Evolutionary conservation across 306 rosid species (phyloP).

Genomic region (Cyclanthera cordifolia): DNA sequence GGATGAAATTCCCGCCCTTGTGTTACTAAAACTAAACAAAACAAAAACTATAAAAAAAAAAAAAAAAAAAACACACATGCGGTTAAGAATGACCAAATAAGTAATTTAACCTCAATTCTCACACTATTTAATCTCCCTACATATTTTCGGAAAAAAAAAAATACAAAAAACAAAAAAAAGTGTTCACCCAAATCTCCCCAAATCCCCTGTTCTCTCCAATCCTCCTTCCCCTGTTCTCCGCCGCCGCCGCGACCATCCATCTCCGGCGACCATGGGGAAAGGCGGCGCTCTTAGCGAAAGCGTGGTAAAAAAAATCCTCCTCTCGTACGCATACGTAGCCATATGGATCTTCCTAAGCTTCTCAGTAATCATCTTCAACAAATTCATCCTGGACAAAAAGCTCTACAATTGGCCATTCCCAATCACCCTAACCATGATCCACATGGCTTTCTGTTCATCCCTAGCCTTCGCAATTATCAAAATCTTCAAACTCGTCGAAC

Average conservation of each 20-base stretch:
- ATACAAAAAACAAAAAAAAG: background rate
- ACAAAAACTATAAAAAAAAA: too few species aligned
- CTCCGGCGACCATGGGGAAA: slow-evolving; percentile 37
- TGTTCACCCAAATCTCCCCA: background rate
- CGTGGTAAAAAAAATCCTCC: slow-evolving; percentile 42
- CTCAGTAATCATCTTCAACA: slow-evolving; percentile 67
- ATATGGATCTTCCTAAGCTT: slow-evolving; percentile 64
- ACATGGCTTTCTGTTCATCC: slow-evolving; percentile 56
- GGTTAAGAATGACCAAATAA: background rate
- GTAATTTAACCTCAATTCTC: background rate
- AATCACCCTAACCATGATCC: slow-evolving; percentile 62
- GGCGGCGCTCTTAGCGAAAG: slow-evolving; percentile 56
- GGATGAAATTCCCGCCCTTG: too few species aligned
- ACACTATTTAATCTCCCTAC: background rate
- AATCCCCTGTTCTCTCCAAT: background rate
- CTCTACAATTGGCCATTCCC: slow-evolving; percentile 66
- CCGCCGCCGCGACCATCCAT: background rate
- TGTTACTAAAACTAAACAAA: too few species aligned
- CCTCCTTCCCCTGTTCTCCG: slow-evolving; percentile 12
- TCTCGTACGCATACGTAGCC: slow-evolving; percentile 52
- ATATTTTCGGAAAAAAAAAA: background rate
- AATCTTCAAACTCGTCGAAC: slow-evolving; percentile 42
- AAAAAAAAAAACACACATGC: background rate
- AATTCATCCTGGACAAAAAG: slow-evolving; percentile 63
- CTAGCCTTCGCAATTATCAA: slow-evolving; percentile 43